Evolutionary conservation across 2,329 filamentous ascomycete species (phyloP), one percentile per base, ranked within the genome.

Genomic region (Cladosporium halotolerans): DNA sequence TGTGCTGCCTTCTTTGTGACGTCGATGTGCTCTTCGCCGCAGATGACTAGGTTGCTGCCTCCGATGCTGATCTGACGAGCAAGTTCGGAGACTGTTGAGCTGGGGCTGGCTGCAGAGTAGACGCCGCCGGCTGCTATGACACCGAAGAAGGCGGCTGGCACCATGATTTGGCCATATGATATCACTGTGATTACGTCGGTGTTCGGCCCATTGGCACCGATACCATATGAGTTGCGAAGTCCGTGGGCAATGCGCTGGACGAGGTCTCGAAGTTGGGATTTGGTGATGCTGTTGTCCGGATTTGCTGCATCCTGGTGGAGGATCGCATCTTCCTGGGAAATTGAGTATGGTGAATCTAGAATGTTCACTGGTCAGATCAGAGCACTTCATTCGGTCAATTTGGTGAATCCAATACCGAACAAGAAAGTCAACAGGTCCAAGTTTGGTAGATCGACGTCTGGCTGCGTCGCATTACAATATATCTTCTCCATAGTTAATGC

Each of bases 61-160:
- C 72, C 75, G 19, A 72, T 68, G 13, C 66, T 67, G 11, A 79
- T 68, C 58, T 77, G 75, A 23, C 76, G 71, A 3, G 73, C 72
- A 8, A 84, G 65, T 23, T 84, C 81, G 2, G 68, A 60, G 0
- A 73, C 68, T 0, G 79, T 81, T 4, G 72, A 75, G 0, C 74
- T 71, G 0, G 78, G 71, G 44, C 73, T 78, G 0, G 79, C 79
- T 4, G 79, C 76, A 6, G 78, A 79, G 59, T 80, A 84, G 23
- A 84, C 74, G 14, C 80, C 82, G 1, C 77, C 80, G 2, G 80
- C 79, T 3, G 78, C 81, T 43, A 84, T 71, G 49, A 82, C 75
- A 11, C 76, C 78, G 57, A 74, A 83, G 61, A 81, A 79, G 1
- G 81, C 58, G 10, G 75, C 70, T 0, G 79, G 75, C 0, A 83